Percentiles rank a stretch among this genome's conserved stretches.
Conservation (phyloP, 129 eudicot genomes). For the Rutidosis leptorrhynchoides region DNA sequence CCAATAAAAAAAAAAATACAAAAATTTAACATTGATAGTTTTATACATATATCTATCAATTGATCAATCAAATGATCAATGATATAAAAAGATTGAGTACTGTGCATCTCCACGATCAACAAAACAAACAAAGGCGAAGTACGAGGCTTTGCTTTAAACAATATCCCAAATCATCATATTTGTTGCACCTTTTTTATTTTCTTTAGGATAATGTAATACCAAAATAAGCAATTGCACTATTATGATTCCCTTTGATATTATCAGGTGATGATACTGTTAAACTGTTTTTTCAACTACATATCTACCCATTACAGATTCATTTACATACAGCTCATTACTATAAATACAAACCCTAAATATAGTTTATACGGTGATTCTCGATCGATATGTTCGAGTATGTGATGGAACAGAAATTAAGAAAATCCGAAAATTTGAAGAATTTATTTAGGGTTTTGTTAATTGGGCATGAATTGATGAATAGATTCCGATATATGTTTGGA, state of each 20-base stretch:
- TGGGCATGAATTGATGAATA: neutral
- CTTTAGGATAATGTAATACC: slow-evolving; percentile 75
- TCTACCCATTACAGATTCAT: neutral
- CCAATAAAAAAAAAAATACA: too few relatives aligned
- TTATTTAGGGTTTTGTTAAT: neutral
- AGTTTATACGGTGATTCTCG: neutral
- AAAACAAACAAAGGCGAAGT: slow-evolving; percentile 61
- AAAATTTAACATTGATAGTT: too few relatives aligned
- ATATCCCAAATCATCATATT: slow-evolving; percentile 50
- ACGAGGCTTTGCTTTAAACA: slow-evolving; percentile 61
- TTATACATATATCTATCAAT: too few relatives aligned
- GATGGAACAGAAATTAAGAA: neutral
- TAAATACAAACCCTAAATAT: neutral
- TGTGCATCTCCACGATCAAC: slow-evolving; percentile 76
- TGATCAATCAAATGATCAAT: neutral
- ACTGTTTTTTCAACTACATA: neutral
- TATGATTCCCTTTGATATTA: neutral
- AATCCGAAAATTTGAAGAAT: neutral
- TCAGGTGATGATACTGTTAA: neutral
- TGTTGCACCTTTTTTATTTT: slow-evolving; percentile 61
- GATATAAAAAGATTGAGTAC: neutral
- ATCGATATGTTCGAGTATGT: neutral
- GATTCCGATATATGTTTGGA: too few relatives aligned
- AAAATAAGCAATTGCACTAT: slow-evolving; percentile 51
- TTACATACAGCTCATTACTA: neutral